Conservation (phyloP, 768 basidiomycete genomes). For the Leccinum broughii region DNA sequence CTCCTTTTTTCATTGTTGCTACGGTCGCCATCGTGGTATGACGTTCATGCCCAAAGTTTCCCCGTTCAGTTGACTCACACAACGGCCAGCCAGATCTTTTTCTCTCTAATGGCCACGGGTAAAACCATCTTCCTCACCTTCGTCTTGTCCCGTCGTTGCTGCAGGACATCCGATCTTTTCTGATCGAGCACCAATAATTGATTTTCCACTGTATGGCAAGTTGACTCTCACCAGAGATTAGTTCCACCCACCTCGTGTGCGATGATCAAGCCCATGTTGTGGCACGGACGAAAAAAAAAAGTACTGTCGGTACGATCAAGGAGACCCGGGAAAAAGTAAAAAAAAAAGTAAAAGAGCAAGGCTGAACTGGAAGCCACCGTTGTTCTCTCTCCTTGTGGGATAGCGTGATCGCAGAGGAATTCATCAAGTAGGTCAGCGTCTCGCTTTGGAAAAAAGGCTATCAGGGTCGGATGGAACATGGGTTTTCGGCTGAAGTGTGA, state of each 20-base stretch:
- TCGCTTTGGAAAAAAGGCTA: neutral
- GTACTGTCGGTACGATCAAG: neutral
- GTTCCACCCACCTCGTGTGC: no score
- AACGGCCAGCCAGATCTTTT: neutral
- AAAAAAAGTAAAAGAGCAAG: neutral
- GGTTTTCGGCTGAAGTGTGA: no score
- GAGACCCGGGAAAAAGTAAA: neutral
- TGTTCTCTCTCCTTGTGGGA: neutral
- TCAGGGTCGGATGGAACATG: neutral
- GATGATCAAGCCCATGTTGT: no score
- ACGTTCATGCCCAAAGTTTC: no score
- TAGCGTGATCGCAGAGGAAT: neutral
- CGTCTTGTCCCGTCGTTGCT: neutral
- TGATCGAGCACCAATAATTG: neutral
- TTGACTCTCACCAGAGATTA: neutral
- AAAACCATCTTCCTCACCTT: neutral
- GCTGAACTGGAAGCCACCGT: no score
- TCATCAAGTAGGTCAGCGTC: rapidly evolving
- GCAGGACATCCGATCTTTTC: neutral
- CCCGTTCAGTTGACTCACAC: no score
- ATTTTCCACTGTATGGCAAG: neutral
- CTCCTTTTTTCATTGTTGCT: neutral
- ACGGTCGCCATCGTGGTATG: no score
- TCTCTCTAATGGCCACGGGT: neutral
- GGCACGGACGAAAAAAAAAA: no score